phyloP scores from a whole-genome alignment of 73 alveolate species.

The Loxodes magnus region DNA sequence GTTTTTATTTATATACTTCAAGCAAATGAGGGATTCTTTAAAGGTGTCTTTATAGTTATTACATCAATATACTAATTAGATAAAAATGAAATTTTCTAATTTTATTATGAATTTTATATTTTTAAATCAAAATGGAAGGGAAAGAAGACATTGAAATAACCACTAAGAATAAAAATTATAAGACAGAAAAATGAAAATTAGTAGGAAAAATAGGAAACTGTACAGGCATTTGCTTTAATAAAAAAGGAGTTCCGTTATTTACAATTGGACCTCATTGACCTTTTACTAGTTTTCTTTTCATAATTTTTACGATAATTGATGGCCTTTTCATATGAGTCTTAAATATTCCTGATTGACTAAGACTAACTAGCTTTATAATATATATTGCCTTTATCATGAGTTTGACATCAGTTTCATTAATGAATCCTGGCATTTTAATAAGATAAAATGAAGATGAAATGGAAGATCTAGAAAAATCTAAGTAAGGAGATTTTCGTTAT shows the following conservation, averaged over 20 bases:
- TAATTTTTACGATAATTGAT: not conserved
- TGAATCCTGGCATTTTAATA: not conserved
- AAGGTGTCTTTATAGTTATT: no score
- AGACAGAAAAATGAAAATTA: no score
- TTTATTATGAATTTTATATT: no score
- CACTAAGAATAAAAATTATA: no score
- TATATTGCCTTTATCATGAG: not conserved
- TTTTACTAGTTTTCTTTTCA: not conserved
- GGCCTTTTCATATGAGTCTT: no score
- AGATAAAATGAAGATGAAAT: not conserved
- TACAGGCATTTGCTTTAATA: constrained; percentile 2
- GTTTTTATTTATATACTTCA: no score
- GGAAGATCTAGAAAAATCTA: constrained; percentile 1
- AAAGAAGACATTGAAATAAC: no score
- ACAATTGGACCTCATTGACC: constrained; percentile 42
- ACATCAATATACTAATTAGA: no score
- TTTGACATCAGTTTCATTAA: not conserved
- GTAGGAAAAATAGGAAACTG: constrained; percentile 1
- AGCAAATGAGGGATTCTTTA: no score
- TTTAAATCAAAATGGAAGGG: no score
- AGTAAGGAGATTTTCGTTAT: not conserved
- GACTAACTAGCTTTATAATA: not conserved
- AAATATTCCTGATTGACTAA: constrained; percentile 18
- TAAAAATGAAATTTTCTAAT: no score
- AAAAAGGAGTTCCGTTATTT: constrained; percentile 23